Evolutionary conservation across 352 stramenopile species (phyloP), one percentile per base, ranked within the genome.

Genomic region (Aphanomyces euteiches): DNA sequence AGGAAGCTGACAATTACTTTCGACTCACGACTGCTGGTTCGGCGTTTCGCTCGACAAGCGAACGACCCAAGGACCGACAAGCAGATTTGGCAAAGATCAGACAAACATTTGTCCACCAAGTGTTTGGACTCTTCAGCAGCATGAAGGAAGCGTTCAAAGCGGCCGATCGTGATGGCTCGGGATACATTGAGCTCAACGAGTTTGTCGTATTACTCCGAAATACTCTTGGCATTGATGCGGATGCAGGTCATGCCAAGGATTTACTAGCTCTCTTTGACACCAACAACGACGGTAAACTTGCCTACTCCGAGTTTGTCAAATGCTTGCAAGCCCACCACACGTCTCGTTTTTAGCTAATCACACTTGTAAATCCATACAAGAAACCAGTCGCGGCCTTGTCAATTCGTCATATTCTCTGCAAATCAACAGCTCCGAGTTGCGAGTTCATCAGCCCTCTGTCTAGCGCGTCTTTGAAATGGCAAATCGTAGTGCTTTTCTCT

Each of bases 71-170:
- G 28, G 43, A 7, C 43, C 54, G 28, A 45, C 54, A 41, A 8
- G 3, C 47, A 41, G 47, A 67, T n/a, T 12, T 63, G 21, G 17
- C 15, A 41, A 13, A 36, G 4, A 54, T 70, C 36, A 43, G 39
- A 28, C 28, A 61, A n/a, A 64, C 13, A 7, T 61, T 70, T n/a
- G 28, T 47, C 10, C 64, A 50, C 5, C 64, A 70, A 40, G 28
- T 70, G n/a, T 70, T 70, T 63, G 54, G 64, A 10, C 53, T 56
- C 2, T 70, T 61, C 19, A 70, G 28, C 10, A 70, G 53, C 64
- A 70, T 70, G 64, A 70, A 70, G 40, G 64, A 70, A n/a, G 64
- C 64, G 19, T 70, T 70, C 54, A 70, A 70, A 53, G 64, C 64
- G 13, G 64, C 64, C 4, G 64, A 70, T n/a, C 56, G 53, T 10